phyloP scores from a whole-genome alignment of 495 filamentous ascomycete species.

The Xylaria venustula region DNA sequence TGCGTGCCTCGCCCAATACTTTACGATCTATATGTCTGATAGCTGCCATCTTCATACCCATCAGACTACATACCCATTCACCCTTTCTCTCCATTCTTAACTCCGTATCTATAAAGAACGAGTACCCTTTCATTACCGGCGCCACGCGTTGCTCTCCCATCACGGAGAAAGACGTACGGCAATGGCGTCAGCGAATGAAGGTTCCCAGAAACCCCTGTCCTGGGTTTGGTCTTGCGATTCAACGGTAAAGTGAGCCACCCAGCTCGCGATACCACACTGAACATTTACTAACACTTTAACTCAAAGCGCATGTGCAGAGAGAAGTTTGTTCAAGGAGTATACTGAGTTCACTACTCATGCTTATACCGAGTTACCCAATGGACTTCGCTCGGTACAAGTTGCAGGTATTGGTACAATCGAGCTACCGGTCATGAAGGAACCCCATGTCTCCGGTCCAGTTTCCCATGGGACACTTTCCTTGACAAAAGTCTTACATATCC shows the following conservation, averaged over 20 bases:
- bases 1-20: no score
- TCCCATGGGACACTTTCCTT: neutral
- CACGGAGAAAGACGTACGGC: neutral
- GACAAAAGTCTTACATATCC: neutral
- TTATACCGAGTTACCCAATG: neutral
- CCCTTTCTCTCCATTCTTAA: no score
- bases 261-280: neutral
- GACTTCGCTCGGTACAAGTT: neutral
- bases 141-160: no score
- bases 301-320: neutral
- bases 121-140: no score
- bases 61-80: no score
- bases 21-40: no score
- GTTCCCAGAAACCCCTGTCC: no score
- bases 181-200: neutral
- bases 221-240: neutral
- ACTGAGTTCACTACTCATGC: neutral
- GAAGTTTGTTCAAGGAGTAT: neutral
- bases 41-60: no score
- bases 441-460: neutral
- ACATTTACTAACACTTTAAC: neutral
- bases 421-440: neutral
- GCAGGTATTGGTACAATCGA: neutral
- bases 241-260: neutral
- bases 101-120: no score